These are phyloP conservation scores for Pseudogymnoascus sp. DNA, from an alignment of 2,329 filamentous ascomycete species.

Conservation along the genomic window DNA sequence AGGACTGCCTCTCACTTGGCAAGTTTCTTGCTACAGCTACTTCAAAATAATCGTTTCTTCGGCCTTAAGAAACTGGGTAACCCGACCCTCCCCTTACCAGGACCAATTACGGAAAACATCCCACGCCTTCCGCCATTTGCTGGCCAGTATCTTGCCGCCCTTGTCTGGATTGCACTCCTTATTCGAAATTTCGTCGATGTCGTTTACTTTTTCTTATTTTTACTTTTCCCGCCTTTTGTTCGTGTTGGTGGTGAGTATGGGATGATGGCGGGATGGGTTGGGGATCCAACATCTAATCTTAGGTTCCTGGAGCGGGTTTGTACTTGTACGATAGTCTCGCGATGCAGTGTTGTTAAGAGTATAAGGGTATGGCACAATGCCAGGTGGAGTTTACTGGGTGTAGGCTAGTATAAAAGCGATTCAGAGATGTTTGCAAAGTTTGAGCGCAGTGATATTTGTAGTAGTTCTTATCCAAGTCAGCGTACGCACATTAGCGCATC, in stretches of 20 bases:
- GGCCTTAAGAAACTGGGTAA: conserved; percentile 17
- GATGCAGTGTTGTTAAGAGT: conserved; percentile 1
- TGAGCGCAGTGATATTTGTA: not conserved
- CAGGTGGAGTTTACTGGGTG: not conserved
- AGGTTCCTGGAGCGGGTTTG: not conserved
- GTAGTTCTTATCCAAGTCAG: not conserved
- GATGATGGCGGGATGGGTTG: not conserved
- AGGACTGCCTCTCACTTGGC: conserved; percentile 3
- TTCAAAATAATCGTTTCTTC: conserved; percentile 1
- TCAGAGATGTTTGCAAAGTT: not conserved
- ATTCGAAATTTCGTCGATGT: not conserved
- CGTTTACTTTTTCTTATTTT: not conserved
- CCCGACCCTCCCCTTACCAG: conserved; percentile 12
- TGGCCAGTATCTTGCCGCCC: not conserved
- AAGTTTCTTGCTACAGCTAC: not conserved
- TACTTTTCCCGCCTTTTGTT: not conserved
- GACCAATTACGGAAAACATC: not conserved
- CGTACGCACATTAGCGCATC: conserved; percentile 70
- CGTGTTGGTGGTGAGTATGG: not conserved
- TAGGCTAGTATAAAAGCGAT: conserved; percentile 1
- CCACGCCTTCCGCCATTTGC: not conserved
- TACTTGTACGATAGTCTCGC: conserved; percentile 7
- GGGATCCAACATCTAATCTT: not conserved
- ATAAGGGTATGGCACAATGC: not conserved
- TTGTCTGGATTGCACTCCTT: not conserved